Percentiles rank a stretch among this genome's conserved stretches.
Conservation (phyloP, 176 grass and related monocot species). For the Phyllostachys edulis region DNA sequence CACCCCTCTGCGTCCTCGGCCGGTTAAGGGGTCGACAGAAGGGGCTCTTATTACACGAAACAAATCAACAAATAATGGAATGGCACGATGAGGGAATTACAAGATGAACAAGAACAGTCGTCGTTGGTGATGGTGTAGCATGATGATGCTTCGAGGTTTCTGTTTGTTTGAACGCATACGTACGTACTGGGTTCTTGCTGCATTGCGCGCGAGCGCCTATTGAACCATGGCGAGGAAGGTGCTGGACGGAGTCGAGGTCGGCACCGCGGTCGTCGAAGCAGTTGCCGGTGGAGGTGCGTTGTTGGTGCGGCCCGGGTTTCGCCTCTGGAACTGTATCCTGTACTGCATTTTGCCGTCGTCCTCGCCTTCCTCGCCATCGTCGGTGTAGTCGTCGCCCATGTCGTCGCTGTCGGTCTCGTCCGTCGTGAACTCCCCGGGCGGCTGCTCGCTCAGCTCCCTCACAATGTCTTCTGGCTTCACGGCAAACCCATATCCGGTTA, state of each 20-base stretch:
- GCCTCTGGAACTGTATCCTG: constrained; percentile 68
- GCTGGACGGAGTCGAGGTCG: constrained; percentile 42
- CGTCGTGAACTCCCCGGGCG: constrained; percentile 37
- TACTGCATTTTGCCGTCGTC: constrained; percentile 68
- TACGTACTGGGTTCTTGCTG: constrained; percentile 5
- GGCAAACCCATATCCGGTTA: constrained; percentile 48
- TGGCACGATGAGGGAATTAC: constrained; percentile 38
- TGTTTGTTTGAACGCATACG: neutral
- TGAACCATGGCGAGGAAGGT: constrained; percentile 59
- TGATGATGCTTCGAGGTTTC: constrained; percentile 16
- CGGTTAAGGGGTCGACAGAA: constrained; percentile 30
- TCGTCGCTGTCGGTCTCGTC: constrained; percentile 69
- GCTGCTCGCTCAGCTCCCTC: constrained; percentile 62
- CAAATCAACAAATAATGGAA: constrained; percentile 71
- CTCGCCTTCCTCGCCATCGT: constrained; percentile 56
- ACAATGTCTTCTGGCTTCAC: constrained; percentile 75
- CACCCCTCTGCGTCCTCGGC: constrained; percentile 35
- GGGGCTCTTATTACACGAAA: constrained; percentile 51
- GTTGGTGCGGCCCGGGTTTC: constrained; percentile 20
- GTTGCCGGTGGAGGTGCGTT: neutral
- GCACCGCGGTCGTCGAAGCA: constrained; percentile 25
- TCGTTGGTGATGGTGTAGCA: constrained; percentile 17
- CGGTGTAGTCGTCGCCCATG: constrained; percentile 48
- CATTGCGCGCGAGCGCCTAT: constrained; percentile 16
- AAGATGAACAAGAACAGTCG: constrained; percentile 29